A percentile compares a stretch with the other conserved stretches of the same genome.
Conservation (phyloP, 176 grass and related monocot species). For the Lolium rigidum region DNA sequence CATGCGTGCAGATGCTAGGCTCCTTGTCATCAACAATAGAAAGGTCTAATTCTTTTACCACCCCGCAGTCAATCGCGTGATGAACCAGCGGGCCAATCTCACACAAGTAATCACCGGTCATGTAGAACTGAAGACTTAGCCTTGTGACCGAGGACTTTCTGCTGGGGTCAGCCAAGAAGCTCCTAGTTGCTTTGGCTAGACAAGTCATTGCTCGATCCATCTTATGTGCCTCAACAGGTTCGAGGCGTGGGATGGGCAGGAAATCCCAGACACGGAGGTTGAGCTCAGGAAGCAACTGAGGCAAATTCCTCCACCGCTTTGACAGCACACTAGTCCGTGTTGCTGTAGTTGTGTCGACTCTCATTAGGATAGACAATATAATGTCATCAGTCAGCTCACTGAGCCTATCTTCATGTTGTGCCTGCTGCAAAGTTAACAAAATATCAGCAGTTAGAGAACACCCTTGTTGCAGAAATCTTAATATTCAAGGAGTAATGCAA, state of each 20-base stretch:
- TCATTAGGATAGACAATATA: slow-evolving; percentile 7
- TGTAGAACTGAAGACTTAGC: not conserved
- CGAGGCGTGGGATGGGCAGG: not conserved
- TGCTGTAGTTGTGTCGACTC: slow-evolving; percentile 19
- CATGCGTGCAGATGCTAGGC: not conserved
- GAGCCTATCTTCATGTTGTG: slow-evolving; percentile 19
- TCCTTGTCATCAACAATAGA: slow-evolving; percentile 10
- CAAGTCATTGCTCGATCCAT: slow-evolving; percentile 25
- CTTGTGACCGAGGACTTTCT: not conserved
- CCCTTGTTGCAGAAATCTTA: not conserved
- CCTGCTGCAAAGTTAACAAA: not conserved
- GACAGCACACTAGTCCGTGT: slow-evolving; percentile 14
- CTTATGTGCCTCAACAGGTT: not conserved
- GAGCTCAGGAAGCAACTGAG: slow-evolving; percentile 24
- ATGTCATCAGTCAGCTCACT: slow-evolving; percentile 9
- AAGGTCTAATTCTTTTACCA: slow-evolving; percentile 10
- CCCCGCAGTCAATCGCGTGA: not conserved
- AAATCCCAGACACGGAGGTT: slow-evolving; percentile 6
- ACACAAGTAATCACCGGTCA: not conserved
- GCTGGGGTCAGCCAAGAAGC: slow-evolving; percentile 25
- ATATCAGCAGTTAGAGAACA: not conserved
- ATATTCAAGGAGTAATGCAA: slow-evolving; percentile 17
- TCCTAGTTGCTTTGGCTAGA: slow-evolving; percentile 29
- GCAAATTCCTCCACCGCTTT: slow-evolving; percentile 25
- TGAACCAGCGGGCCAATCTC: slow-evolving; percentile 11